These are phyloP conservation scores for Gonium pectorale DNA, from an alignment of 139 green algal genomes.

Conservation along the genomic window DNA sequence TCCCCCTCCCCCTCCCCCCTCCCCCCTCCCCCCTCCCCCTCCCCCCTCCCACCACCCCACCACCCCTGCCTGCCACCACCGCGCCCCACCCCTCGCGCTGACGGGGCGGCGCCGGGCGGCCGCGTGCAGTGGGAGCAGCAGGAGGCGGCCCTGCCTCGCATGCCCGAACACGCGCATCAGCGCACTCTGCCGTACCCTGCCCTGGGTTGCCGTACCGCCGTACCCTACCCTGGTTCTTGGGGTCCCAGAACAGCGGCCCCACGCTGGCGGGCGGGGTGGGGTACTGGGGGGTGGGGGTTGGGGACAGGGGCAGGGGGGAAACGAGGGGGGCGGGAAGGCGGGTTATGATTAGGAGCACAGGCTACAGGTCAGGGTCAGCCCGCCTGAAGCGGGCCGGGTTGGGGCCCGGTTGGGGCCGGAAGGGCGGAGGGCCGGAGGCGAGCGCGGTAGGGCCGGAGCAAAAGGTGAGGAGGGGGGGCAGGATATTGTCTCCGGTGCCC, in stretches of 20 bases:
- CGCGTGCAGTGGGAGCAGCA: too few species aligned
- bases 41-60: neutral
- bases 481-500: neutral
- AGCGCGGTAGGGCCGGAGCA: too few species aligned
- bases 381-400: neutral
- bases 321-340: too few species aligned
- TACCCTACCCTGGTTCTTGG: conserved; percentile 47
- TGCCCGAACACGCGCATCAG: too few species aligned
- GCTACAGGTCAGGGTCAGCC: neutral
- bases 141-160: too few species aligned
- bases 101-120: neutral
- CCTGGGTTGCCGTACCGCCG: neutral
- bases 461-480: neutral
- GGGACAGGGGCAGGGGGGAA: too few species aligned
- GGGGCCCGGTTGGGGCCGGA: neutral
- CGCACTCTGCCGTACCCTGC: neutral
- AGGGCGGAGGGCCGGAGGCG: too few species aligned
- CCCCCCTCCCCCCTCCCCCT: too few species aligned
- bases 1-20: neutral
- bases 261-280: conserved; percentile 29
- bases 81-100: conserved; percentile 39
- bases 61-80: neutral
- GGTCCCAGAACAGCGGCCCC: conserved; percentile 48
- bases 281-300: too few species aligned
- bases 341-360: neutral